phyloP scores from a whole-genome alignment of 2,329 filamentous ascomycete species.

The Calonectria ilicicola region DNA sequence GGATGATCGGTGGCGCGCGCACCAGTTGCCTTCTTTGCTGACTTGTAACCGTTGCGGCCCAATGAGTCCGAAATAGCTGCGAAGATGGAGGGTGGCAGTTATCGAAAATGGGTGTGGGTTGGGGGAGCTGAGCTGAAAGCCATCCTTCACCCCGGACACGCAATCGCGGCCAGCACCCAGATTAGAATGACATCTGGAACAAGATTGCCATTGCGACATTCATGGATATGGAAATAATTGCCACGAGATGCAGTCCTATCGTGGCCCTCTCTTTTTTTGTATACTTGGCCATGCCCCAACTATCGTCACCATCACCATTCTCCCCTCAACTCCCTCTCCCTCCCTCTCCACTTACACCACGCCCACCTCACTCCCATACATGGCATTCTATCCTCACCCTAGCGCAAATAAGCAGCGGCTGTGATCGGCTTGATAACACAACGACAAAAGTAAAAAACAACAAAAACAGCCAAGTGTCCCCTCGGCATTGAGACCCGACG shows the following conservation, averaged over 20 bases:
- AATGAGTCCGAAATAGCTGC: conserved; percentile 21
- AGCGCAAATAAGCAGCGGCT: conserved; percentile 1
- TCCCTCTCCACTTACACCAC: neutral
- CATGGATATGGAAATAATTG: neutral
- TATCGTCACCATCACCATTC: neutral
- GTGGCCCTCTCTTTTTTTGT: neutral
- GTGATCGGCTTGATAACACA: conserved; percentile 1
- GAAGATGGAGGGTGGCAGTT: neutral
- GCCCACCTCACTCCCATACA: neutral
- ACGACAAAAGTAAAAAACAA: neutral
- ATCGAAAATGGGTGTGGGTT: conserved; percentile 32
- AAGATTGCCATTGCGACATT: neutral
- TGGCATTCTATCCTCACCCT: neutral
- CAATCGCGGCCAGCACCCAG: neutral
- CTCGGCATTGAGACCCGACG: conserved; percentile 24
- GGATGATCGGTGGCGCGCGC: conserved; percentile 15
- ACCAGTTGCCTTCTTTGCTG: neutral
- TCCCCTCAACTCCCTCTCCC: neutral
- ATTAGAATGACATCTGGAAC: conserved; percentile 4
- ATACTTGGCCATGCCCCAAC: conserved; percentile 3
- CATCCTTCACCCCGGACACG: neutral
- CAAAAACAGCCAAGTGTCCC: neutral
- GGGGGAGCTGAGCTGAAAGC: conserved; percentile 27
- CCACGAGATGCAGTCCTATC: neutral
- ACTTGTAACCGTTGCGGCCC: conserved; percentile 35